These are phyloP conservation scores for Orbilia oligospora DNA, from an alignment of 2,329 filamentous ascomycete species.

Conservation along the genomic window DNA sequence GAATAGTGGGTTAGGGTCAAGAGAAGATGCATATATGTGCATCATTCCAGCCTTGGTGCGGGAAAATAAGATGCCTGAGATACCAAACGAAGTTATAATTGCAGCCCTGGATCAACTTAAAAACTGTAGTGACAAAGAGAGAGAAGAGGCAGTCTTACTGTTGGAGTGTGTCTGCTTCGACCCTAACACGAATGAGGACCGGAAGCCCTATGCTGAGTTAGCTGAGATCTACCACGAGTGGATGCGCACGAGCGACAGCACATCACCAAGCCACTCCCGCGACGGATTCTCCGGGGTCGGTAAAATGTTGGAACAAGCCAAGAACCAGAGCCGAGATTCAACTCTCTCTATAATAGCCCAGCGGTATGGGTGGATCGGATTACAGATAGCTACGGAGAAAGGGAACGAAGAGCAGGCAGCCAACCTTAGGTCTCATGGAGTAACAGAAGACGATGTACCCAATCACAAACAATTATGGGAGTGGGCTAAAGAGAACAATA, in stretches of 20 bases:
- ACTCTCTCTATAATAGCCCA: not conserved
- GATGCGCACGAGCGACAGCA: conserved; percentile 2
- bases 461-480: not conserved
- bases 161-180: conserved; percentile 20
- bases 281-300: conserved; percentile 23
- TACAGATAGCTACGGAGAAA: conserved; percentile 33
- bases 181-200: not conserved
- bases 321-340: not conserved
- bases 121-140: not conserved
- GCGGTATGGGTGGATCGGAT: conserved; percentile 46
- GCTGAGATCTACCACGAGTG: conserved; percentile 33
- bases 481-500: conserved; percentile 29
- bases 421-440: too few relatives aligned
- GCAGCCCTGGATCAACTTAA: not conserved
- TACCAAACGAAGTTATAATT: not conserved
- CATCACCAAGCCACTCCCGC: not conserved
- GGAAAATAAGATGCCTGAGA: conserved; percentile 18
- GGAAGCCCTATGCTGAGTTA: not conserved
- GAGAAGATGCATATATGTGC: conserved; percentile 64
- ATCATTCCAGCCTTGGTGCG: conserved; percentile 64
- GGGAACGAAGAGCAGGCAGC: too few relatives aligned
- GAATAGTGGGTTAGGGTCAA: conserved; percentile 62
- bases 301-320: conserved; percentile 10
- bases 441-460: too few relatives aligned
- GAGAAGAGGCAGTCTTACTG: not conserved